Conservation (phyloP, 306 rosid species). For the Comarum palustre region DNA sequence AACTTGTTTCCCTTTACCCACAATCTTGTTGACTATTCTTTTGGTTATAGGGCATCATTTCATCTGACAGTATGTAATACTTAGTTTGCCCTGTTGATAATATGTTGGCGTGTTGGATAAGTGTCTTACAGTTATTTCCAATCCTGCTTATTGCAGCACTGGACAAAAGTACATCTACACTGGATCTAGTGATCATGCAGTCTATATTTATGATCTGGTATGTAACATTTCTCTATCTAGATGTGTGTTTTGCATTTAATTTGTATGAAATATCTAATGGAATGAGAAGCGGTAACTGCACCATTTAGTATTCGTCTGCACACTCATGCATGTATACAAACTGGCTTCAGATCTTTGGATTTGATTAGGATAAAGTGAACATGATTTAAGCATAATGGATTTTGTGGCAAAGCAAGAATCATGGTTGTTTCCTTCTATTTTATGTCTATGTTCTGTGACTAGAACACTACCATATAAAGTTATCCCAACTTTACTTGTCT, state of each 20-base stretch:
- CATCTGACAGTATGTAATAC: background rate
- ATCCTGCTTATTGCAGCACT: background rate
- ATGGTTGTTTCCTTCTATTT: background rate
- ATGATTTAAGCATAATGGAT: background rate
- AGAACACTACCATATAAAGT: background rate
- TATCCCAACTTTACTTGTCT: background rate
- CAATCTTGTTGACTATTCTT: background rate
- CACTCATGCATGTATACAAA: background rate
- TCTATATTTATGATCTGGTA: slow-evolving; percentile 89
- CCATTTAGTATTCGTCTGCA: background rate
- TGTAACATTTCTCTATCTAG: slow-evolving; percentile 1
- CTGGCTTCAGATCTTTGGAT: background rate
- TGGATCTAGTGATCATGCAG: slow-evolving; percentile 71
- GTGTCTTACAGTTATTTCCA: background rate
- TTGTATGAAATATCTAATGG: background rate
- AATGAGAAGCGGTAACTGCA: background rate
- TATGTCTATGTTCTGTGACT: background rate
- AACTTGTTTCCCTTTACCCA: background rate
- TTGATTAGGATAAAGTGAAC: background rate
- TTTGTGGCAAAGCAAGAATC: slow-evolving; percentile 1
- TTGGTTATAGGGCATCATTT: background rate
- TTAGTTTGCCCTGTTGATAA: background rate
- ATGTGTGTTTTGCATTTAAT: background rate
- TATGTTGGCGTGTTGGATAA: background rate
- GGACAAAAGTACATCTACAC: slow-evolving; percentile 95